Evolutionary conservation across 2,329 filamentous ascomycete species (phyloP), one percentile per base, ranked within the genome.

Genomic region (Penicillium sp.): DNA sequence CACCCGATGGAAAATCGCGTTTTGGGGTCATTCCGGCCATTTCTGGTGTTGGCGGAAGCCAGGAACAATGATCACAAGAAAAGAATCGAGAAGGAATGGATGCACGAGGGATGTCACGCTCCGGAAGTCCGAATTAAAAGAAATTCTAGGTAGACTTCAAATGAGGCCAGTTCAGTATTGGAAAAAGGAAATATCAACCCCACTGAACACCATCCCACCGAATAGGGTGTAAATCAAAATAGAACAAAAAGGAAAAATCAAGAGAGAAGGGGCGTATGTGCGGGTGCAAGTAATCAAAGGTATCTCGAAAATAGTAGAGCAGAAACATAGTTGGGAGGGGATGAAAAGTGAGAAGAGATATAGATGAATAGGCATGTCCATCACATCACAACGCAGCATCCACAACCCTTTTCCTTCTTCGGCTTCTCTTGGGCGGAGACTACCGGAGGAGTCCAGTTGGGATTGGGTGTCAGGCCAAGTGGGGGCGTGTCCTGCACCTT

Each of bases 341-440:
- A 26, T 27, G 49, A 58, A 47, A 57, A 57, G 54, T 49, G 55
- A 62, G 53, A 62, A 9, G 21, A 11, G 42, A 58, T 61, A 53
- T 44, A 62, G 57, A 53, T 44, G 45, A 49, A 51, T 58, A 46
- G 25, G 54, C 52, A 48, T 23, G 29, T 52, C 47, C 51, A 63
- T 85, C 80, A 92, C 89, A 92, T 92, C 64, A 93, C 83, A 60
- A 91, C 79, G 74, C 89, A 92, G 74, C 88, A 90, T 57, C 85
- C 86, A 65, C 88, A 88, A 11, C 85, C 83, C 66, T 81, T 78
- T 51, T 70, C 68, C 62, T 71, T 71, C 64, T 82, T 75, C 11
- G 78, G 78, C 4, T 81, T 78, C 49, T 86, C 80, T 45, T 83
- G 83, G 25, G 85, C 71, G 60, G 81, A 79, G 45, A 83, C 78